A percentile compares a stretch with the other conserved stretches of the same genome.
Evolutionary conservation across 2,329 filamentous ascomycete species (phyloP).

Genomic region (Fusarium agapanthi): DNA sequence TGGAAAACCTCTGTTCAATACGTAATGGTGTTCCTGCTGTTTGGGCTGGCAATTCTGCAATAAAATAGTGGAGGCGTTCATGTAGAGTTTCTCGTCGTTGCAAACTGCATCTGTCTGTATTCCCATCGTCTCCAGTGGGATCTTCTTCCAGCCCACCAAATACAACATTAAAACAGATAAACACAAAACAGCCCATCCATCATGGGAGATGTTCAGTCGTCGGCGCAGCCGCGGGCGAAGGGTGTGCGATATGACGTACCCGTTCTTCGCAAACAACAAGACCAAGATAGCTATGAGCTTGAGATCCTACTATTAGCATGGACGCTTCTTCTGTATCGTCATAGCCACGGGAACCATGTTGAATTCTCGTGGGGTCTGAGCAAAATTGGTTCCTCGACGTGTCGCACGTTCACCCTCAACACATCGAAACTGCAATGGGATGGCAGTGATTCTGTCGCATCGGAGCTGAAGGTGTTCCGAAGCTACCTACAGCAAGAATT

Average conservation of each 20-base stretch:
- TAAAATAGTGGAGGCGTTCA: constrained; percentile 34
- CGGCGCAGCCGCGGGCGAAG: constrained; percentile 13
- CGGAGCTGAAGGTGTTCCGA: constrained; percentile 29
- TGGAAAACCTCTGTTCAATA: constrained; percentile 17
- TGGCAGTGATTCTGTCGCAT: constrained; percentile 18
- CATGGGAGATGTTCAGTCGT: constrained; percentile 26
- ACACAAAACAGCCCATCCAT: neutral
- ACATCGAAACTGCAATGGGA: constrained; percentile 36
- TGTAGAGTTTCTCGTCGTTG: constrained; percentile 20
- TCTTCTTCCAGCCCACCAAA: neutral
- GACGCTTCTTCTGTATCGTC: constrained; percentile 37
- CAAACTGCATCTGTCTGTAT: constrained; percentile 13
- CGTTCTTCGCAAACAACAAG: constrained; percentile 16
- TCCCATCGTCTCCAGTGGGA: constrained; percentile 1
- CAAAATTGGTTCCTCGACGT: constrained; percentile 20
- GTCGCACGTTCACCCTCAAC: constrained; percentile 32
- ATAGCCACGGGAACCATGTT: constrained; percentile 36
- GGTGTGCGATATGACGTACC: constrained; percentile 34
- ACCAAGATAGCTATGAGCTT: constrained; percentile 18
- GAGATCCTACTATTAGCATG: constrained; percentile 36
- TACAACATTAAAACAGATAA: neutral
- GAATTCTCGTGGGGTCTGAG: constrained; percentile 37
- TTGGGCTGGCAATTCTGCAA: constrained; percentile 1
- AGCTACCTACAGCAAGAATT: constrained; percentile 25
- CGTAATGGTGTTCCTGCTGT: constrained; percentile 37